Conservation (phyloP, 2,329 filamentous ascomycete genomes). For the Fusarium irregulare region DNA sequence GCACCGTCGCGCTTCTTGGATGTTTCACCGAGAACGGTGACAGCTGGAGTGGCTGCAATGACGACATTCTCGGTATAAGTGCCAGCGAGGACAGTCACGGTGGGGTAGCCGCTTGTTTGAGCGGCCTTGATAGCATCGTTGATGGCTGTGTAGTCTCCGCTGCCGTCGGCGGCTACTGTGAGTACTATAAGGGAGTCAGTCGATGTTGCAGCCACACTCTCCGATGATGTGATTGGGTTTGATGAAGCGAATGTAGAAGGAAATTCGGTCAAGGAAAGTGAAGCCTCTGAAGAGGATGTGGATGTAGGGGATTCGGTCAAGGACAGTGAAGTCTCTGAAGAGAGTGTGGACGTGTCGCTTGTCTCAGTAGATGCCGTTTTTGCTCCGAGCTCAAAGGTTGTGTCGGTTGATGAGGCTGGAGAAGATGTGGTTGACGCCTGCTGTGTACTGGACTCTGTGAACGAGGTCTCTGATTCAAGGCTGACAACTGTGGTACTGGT, state of each 20-base stretch:
- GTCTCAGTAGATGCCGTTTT: background rate
- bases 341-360: background rate
- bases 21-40: constrained; percentile 55
- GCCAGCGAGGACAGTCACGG: constrained; percentile 57
- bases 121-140: constrained; percentile 57
- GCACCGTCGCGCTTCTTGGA: constrained; percentile 46
- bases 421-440: background rate
- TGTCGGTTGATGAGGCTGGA: background rate
- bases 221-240: constrained; percentile 19
- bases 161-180: constrained; percentile 58
- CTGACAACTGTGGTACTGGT: background rate
- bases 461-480: too few species aligned
- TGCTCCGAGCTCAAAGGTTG: background rate
- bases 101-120: constrained; percentile 52
- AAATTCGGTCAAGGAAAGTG: constrained; percentile 8
- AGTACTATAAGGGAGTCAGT: constrained; percentile 47
- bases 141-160: constrained; percentile 58
- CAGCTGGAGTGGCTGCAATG: constrained; percentile 53
- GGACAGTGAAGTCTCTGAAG: background rate
- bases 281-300: constrained; percentile 3
- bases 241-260: constrained; percentile 17
- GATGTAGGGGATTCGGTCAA: background rate
- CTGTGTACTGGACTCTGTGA: background rate
- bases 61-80: constrained; percentile 58
- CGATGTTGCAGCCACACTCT: constrained; percentile 22